Evolutionary conservation across 768 basidiomycete genomes (phyloP).

Genomic region (Boletus tomentosulus): DNA sequence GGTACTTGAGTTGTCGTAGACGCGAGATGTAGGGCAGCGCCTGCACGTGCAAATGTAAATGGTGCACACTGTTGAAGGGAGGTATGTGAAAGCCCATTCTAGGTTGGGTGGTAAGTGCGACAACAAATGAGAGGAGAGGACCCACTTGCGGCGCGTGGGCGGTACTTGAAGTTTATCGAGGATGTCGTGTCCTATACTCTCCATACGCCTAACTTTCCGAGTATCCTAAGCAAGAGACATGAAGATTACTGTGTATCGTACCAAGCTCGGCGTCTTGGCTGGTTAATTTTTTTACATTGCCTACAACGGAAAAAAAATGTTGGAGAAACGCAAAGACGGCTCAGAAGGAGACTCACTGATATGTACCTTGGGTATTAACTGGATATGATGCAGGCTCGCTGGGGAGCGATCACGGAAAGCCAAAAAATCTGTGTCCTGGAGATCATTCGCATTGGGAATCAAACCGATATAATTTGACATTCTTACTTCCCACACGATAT

Average conservation of each 20-base stretch:
- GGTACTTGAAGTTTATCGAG: conserved; percentile 47
- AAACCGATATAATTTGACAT: background rate
- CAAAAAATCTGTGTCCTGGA: conserved; percentile 44
- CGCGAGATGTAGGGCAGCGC: conserved; percentile 56
- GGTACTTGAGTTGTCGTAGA: conserved; percentile 44
- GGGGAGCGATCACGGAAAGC: conserved; percentile 52
- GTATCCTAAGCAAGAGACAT: conserved; percentile 19
- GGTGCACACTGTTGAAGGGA: conserved; percentile 67
- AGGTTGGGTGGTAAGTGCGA: background rate
- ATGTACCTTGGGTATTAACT: conserved; percentile 49
- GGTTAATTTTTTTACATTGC: conserved; percentile 48
- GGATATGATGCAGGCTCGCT: conserved; percentile 46
- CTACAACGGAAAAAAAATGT: conserved; percentile 31
- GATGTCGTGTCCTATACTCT: conserved; percentile 46
- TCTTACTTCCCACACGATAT: conserved; percentile 48
- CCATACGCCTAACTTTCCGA: conserved; percentile 43
- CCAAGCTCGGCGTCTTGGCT: conserved; percentile 46
- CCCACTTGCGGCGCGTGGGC: conserved; percentile 43
- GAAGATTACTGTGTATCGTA: conserved; percentile 27
- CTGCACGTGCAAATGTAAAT: conserved; percentile 74
- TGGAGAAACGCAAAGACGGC: background rate
- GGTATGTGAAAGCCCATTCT: conserved; percentile 84
- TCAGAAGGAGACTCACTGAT: conserved; percentile 35
- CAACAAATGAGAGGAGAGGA: background rate
- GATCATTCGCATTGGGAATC: background rate